phyloP scores from a whole-genome alignment of 2,329 filamentous ascomycete genomes.

The Colletotrichum eremochloae region DNA sequence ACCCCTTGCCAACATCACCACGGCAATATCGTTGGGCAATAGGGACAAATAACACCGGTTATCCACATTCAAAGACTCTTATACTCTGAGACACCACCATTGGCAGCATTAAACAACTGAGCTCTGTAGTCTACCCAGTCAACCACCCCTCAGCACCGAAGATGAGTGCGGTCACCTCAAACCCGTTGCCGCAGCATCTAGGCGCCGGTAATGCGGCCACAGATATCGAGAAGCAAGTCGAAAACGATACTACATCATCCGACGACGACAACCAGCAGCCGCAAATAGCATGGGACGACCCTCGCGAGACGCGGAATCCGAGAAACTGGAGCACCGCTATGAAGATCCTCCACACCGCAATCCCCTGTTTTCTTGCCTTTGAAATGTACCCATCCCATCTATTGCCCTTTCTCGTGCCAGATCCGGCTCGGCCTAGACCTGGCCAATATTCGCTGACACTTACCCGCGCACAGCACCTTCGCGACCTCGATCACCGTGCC shows the following conservation, averaged over 20 bases:
- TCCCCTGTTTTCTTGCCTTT: slow-evolving; percentile 41
- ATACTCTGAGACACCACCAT: background rate
- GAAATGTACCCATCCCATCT: slow-evolving; percentile 29
- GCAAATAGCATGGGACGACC: slow-evolving; percentile 28
- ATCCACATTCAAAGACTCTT: background rate
- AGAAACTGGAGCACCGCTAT: slow-evolving; percentile 36
- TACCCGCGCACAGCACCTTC: slow-evolving; percentile 5
- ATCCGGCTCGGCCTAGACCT: background rate
- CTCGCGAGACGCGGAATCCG: slow-evolving; percentile 40
- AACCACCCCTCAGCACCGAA: background rate
- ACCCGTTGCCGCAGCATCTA: background rate
- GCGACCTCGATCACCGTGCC: slow-evolving; percentile 43
- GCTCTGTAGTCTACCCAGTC: accelerated
- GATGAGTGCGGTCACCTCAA: background rate
- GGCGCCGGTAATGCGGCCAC: background rate
- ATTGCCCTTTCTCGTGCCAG: background rate
- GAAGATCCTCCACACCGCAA: slow-evolving; percentile 35
- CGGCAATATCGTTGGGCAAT: background rate
- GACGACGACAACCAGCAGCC: background rate
- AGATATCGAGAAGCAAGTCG: slow-evolving; percentile 19
- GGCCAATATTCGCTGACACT: background rate
- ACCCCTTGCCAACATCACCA: background rate
- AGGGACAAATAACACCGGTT: too few relatives aligned
- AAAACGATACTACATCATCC: slow-evolving; percentile 11
- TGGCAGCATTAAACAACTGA: too few relatives aligned